Conservation (phyloP, 768 basidiomycete genomes). For the Calvatia gigantea region DNA sequence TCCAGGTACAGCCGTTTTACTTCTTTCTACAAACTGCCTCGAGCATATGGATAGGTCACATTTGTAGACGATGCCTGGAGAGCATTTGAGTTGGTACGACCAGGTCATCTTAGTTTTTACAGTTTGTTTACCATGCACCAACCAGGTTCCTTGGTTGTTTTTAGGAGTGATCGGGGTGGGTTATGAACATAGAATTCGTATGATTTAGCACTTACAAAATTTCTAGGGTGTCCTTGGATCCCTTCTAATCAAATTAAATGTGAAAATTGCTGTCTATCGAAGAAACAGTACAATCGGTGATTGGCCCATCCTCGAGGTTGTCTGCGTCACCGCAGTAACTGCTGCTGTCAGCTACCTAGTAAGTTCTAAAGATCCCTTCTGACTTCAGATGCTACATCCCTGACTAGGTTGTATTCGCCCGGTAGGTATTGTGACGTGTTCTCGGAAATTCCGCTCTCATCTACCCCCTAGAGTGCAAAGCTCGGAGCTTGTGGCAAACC, state of each 20-base stretch:
- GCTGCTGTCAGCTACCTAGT: constrained; percentile 72
- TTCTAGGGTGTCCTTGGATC: constrained; percentile 62
- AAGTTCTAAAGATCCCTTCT: constrained; percentile 16
- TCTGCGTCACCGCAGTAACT: constrained; percentile 58
- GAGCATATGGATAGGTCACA: constrained; percentile 39
- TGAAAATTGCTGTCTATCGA: constrained; percentile 59
- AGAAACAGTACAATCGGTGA: constrained; percentile 50
- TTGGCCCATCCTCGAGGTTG: constrained; percentile 66
- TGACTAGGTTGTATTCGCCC: constrained; percentile 60
- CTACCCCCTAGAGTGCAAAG: constrained; percentile 52
- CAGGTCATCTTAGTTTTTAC: neutral
- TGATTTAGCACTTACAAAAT: constrained; percentile 5
- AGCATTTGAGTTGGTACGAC: constrained; percentile 64
- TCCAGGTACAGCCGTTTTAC: constrained; percentile 44
- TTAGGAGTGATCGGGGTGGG: constrained; percentile 62
- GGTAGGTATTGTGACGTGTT: constrained; percentile 28
- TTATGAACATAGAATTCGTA: neutral
- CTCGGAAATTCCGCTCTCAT: constrained; percentile 1
- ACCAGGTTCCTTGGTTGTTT: constrained; percentile 65
- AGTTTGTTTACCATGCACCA: neutral
- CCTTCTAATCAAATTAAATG: constrained; percentile 62
- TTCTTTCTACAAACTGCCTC: neutral
- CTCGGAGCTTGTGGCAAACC: constrained; percentile 78
- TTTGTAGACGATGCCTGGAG: constrained; percentile 60
- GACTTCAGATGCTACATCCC: neutral